Evolutionary conservation across 2,329 filamentous ascomycete species (phyloP).

Genomic region (Ustulina deusta): DNA sequence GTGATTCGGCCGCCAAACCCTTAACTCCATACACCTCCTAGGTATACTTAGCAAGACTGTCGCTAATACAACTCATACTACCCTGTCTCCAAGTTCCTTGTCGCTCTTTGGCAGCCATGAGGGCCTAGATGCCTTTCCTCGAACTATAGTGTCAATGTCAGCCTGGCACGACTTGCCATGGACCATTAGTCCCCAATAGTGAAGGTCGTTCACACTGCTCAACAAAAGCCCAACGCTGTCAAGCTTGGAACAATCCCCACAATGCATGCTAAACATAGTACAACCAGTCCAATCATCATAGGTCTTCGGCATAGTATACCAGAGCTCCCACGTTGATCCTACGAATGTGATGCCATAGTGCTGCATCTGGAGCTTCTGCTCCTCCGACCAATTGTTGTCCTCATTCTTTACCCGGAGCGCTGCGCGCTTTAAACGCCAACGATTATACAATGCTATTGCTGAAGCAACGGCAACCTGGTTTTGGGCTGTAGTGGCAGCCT

Average conservation of each 20-base stretch:
- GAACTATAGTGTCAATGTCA: too few species aligned
- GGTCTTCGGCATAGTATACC: conserved; percentile 24
- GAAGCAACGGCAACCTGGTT: conserved; percentile 20
- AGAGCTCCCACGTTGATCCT: conserved; percentile 13
- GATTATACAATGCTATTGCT: conserved; percentile 27
- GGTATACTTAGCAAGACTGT: too few species aligned
- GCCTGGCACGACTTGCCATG: conserved; percentile 18
- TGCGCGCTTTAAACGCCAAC: conserved; percentile 4
- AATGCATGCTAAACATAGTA: conserved; percentile 4
- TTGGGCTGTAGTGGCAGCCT: neutral
- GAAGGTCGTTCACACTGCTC: conserved; percentile 20
- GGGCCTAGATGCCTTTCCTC: too few species aligned
- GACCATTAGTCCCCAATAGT: conserved; percentile 25
- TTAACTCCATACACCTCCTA: too few species aligned
- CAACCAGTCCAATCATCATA: conserved; percentile 26
- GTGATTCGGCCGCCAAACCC: too few species aligned
- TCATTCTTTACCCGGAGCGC: conserved; percentile 2
- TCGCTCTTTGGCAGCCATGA: too few species aligned
- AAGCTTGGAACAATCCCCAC: conserved; percentile 6
- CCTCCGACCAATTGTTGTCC: neutral
- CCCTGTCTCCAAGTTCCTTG: too few species aligned
- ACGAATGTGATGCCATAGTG: conserved; percentile 23
- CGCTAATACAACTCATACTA: too few species aligned
- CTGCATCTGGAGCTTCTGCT: conserved; percentile 14
- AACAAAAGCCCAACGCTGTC: too few species aligned